These are phyloP conservation scores for Ceratocystis albifundus DNA, from an alignment of 2,329 filamentous ascomycete genomes.

Conservation along the genomic window DNA sequence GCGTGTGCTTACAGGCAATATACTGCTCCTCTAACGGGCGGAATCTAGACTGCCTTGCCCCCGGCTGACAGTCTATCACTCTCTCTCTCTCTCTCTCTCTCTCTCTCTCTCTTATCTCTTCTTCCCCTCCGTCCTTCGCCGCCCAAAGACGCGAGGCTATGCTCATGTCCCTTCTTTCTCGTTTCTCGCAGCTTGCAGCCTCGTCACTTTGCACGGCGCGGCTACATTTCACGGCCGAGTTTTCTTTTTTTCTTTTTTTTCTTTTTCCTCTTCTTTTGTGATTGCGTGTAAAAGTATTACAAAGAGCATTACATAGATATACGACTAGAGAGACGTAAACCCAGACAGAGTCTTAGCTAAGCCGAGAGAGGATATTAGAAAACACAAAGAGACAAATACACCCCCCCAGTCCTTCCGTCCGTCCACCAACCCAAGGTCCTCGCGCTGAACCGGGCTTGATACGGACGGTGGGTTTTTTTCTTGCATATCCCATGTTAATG, in stretches of 20 bases:
- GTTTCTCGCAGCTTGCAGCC: not conserved
- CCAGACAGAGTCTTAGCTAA: too few relatives aligned
- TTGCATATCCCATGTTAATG: not conserved
- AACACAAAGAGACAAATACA: too few relatives aligned
- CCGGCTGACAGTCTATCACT: not conserved
- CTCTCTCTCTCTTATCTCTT: not conserved
- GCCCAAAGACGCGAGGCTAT: not conserved
- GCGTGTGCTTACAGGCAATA: too few relatives aligned
- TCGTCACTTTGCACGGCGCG: not conserved
- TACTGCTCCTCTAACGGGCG: too few relatives aligned
- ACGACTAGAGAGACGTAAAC: not conserved
- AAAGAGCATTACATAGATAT: not conserved
- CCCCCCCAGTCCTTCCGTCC: too few relatives aligned
- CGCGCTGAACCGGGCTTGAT: slow-evolving; percentile 1
- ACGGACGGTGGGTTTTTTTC: not conserved
- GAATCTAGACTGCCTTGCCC: too few relatives aligned
- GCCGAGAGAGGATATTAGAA: too few relatives aligned
- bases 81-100: not conserved
- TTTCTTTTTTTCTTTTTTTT: too few relatives aligned
- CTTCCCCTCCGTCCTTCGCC: not conserved
- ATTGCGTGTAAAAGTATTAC: not conserved
- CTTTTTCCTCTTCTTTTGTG: too few relatives aligned
- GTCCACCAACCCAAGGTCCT: not conserved
- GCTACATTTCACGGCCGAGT: not conserved
- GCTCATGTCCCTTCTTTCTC: too few relatives aligned